These are phyloP conservation scores for Puccinia polysora DNA, from an alignment of 1,284 basidiomycete species.

Conservation along the genomic window DNA sequence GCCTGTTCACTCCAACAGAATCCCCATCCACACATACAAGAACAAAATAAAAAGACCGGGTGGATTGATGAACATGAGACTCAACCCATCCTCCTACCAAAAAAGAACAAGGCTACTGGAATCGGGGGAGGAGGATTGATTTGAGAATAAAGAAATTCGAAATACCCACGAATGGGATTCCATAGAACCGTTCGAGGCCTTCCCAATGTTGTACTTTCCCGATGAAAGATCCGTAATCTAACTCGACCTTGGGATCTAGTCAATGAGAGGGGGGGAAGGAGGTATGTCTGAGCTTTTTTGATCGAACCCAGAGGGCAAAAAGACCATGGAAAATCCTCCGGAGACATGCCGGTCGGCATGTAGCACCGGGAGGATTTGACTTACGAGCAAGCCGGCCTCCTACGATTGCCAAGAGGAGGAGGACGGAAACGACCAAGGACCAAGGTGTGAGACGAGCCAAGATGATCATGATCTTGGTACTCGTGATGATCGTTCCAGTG, in stretches of 20 bases:
- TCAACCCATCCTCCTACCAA: not conserved
- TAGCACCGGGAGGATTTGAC: too few relatives aligned
- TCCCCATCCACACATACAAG: not conserved
- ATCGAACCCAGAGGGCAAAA: too few relatives aligned
- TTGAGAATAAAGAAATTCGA: not conserved
- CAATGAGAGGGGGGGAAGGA: not conserved
- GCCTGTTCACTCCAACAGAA: not conserved
- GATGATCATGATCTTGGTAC: too few relatives aligned
- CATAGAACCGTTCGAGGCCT: conserved; percentile 36
- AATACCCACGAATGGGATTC: conserved; percentile 31
- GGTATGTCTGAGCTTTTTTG: too few relatives aligned
- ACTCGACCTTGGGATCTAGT: conserved; percentile 14
- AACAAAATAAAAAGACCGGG: not conserved
- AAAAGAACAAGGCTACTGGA: not conserved
- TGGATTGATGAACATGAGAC: too few relatives aligned
- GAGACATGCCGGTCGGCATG: too few relatives aligned
- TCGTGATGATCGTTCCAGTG: too few relatives aligned
- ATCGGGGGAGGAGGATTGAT: not conserved
- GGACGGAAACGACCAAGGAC: too few relatives aligned
- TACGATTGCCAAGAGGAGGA: too few relatives aligned
- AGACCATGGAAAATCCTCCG: too few relatives aligned
- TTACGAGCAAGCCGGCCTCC: too few relatives aligned
- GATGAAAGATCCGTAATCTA: conserved; percentile 40
- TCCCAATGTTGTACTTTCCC: not conserved
- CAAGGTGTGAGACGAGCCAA: too few relatives aligned